Evolutionary conservation across 768 basidiomycete genomes (phyloP).

Genomic region (Mycena vulgaris): DNA sequence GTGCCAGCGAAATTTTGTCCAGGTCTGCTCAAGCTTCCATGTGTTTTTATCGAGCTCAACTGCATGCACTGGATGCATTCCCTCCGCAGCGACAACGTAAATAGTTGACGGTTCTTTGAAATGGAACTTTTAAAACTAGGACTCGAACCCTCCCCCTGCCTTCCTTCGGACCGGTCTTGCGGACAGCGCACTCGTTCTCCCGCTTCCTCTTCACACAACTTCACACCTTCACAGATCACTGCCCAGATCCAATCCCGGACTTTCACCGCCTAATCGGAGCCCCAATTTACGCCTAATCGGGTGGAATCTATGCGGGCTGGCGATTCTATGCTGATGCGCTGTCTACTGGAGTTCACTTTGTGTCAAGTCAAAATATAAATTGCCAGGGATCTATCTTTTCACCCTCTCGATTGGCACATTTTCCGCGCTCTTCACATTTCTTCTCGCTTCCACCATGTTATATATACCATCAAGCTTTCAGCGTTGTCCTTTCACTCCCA

Average conservation of each 20-base stretch:
- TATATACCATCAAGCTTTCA: not conserved
- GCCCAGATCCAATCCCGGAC: not conserved
- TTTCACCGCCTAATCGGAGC: not conserved
- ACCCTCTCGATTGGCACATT: constrained; percentile 8
- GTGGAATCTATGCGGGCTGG: constrained; percentile 4
- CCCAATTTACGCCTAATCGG: not conserved
- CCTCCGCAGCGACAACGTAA: no score
- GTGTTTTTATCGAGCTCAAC: no score
- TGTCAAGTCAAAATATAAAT: constrained; percentile 19
- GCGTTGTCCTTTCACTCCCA: not conserved
- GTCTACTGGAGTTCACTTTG: constrained; percentile 27
- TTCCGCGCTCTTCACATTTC: constrained; percentile 7
- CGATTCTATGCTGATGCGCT: constrained; percentile 27
- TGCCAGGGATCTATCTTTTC: not conserved
- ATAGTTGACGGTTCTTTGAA: no score
- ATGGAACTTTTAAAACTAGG: not conserved
- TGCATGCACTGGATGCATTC: no score
- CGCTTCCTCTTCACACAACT: constrained; percentile 17
- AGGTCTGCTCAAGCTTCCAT: no score
- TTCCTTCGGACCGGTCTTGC: constrained; percentile 6
- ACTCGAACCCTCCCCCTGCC: not conserved
- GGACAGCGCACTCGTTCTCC: not conserved
- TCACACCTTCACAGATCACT: constrained; percentile 24
- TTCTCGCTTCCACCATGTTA: constrained; percentile 21
- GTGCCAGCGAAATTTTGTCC: no score